Evolutionary conservation across 768 basidiomycete species (phyloP).

Genomic region (Suillus americanus): DNA sequence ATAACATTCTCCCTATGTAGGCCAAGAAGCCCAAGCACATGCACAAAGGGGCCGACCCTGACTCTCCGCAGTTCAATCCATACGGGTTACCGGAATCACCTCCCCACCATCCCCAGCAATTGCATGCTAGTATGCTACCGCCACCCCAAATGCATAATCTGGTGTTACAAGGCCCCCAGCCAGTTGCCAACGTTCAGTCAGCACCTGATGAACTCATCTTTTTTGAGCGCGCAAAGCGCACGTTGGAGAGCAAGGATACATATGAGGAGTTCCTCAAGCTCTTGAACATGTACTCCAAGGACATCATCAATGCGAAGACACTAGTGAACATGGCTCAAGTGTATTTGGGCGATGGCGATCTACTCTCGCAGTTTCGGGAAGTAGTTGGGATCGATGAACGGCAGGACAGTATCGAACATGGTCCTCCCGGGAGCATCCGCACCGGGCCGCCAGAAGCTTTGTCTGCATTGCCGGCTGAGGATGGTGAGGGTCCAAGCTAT

Average conservation of each 20-base stretch:
- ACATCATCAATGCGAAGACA: conserved; percentile 83
- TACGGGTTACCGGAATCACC: conserved; percentile 44
- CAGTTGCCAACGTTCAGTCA: conserved; percentile 28
- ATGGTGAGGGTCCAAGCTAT: conserved; percentile 93
- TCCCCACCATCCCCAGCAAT: conserved; percentile 26
- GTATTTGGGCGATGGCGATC: conserved; percentile 80
- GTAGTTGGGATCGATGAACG: conserved; percentile 79
- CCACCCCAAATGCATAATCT: conserved; percentile 26
- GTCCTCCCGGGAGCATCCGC: conserved; percentile 76
- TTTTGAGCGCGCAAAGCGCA: conserved; percentile 90
- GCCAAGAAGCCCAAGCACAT: conserved; percentile 63
- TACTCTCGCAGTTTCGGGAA: conserved; percentile 83
- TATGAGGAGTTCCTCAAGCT: conserved; percentile 96
- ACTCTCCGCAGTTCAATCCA: conserved; percentile 44
- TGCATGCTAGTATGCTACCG: conserved; percentile 29
- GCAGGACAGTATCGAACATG: conserved; percentile 57
- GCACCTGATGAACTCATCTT: conserved; percentile 81
- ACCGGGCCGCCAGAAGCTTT: conserved; percentile 76
- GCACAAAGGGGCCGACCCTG: conserved; percentile 60
- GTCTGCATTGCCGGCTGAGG: conserved; percentile 76
- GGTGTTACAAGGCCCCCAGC: conserved; percentile 20
- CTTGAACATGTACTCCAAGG: conserved; percentile 85
- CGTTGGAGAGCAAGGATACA: conserved; percentile 69
- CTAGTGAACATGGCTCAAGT: conserved; percentile 78
- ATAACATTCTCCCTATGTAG: conserved; percentile 30